A percentile compares a stretch with the other conserved stretches of the same genome.
These are phyloP conservation scores for Neocallimastix lanati DNA, from an alignment of 192 early-diverging fungal species.

Conservation along the genomic window DNA sequence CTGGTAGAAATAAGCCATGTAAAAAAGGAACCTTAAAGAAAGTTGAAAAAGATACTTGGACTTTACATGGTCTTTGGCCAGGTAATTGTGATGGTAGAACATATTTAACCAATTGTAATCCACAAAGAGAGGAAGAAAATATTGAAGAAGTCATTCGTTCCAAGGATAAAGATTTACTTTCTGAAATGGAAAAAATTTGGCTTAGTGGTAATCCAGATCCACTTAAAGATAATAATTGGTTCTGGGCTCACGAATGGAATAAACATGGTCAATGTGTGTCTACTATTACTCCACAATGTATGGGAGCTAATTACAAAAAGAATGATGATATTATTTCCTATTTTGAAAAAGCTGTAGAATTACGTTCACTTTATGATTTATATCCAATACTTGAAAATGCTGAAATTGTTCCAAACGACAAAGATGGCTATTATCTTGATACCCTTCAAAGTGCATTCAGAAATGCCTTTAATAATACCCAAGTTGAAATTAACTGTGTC, in stretches of 20 bases:
- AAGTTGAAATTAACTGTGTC: not conserved
- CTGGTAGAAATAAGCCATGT: not conserved
- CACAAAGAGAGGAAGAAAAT: constrained; percentile 30
- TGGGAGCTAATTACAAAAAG: constrained; percentile 11
- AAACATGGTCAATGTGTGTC: constrained; percentile 67
- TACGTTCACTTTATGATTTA: constrained; percentile 35
- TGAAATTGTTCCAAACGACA: constrained; percentile 18
- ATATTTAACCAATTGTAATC: constrained; percentile 38
- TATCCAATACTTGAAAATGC: constrained; percentile 19
- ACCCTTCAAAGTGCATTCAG: not conserved
- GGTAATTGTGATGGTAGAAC: constrained; percentile 38
- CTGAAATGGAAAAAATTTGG: constrained; percentile 44
- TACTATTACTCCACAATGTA: constrained; percentile 43
- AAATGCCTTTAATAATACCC: not conserved
- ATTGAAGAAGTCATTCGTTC: constrained; percentile 25
- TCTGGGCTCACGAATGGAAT: constrained; percentile 64
- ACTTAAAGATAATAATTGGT: constrained; percentile 50
- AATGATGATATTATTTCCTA: constrained; percentile 39
- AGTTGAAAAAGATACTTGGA: constrained; percentile 37
- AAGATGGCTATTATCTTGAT: not conserved
- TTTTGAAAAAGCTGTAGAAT: constrained; percentile 24
- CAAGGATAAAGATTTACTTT: constrained; percentile 13
- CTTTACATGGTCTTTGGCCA: constrained; percentile 67
- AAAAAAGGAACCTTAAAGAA: constrained; percentile 38
- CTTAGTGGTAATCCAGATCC: constrained; percentile 26